phyloP scores from a whole-genome alignment of 495 filamentous ascomycete species.

The Talaromyces trachyspermus region DNA sequence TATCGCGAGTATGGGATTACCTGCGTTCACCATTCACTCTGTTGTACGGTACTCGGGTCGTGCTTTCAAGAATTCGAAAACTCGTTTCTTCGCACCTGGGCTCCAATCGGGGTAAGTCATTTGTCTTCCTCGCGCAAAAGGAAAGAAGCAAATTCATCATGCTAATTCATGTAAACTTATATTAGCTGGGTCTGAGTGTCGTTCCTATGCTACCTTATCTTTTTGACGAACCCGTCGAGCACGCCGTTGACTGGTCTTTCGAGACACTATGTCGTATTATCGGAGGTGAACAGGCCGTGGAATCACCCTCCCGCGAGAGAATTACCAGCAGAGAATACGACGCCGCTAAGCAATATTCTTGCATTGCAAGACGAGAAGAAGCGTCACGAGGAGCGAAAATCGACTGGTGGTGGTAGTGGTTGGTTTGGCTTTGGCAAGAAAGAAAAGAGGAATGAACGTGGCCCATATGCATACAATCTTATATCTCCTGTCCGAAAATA shows the following conservation, averaged over 20 bases:
- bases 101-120: constrained; percentile 71
- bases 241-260: constrained; percentile 83
- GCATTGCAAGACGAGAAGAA: constrained; percentile 11
- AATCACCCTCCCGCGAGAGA: constrained; percentile 17
- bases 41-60: constrained; percentile 79
- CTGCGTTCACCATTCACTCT: constrained; percentile 91
- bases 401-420: constrained; percentile 2
- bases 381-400: constrained; percentile 15
- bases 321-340: constrained; percentile 12
- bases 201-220: constrained; percentile 84
- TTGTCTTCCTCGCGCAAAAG: background rate
- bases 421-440: constrained; percentile 8
- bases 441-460: constrained; percentile 3
- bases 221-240: constrained; percentile 90
- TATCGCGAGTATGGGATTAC: constrained; percentile 86
- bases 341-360: constrained; percentile 14
- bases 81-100: constrained; percentile 66
- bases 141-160: background rate
- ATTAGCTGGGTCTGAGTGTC: constrained; percentile 74
- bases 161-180: too few relatives aligned
- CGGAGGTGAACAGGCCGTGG: constrained; percentile 55
- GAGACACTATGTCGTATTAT: constrained; percentile 64
- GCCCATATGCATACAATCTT: background rate
- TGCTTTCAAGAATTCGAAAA: constrained; percentile 76
- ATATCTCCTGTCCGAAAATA: constrained; percentile 2